These are phyloP conservation scores for Paspalum vaginatum DNA, from an alignment of 176 grass and related monocot species.

Conservation along the genomic window DNA sequence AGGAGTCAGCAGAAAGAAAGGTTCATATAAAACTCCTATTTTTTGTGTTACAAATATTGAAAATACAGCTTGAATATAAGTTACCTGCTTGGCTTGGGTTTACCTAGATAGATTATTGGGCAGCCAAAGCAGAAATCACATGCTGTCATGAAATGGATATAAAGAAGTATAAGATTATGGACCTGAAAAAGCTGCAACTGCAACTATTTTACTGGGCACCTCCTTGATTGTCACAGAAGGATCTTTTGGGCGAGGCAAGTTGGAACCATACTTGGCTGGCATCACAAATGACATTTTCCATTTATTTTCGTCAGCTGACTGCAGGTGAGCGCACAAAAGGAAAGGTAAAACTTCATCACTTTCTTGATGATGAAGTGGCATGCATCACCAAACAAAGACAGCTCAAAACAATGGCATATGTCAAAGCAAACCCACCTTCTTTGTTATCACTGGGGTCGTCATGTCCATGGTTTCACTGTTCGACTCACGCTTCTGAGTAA, in stretches of 20 bases:
- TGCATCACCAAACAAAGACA: slow-evolving; percentile 7
- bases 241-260: slow-evolving; percentile 82
- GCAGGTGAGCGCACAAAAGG: slow-evolving; percentile 10
- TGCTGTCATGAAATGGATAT: not conserved
- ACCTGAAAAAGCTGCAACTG: slow-evolving; percentile 80
- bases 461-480: slow-evolving; percentile 78
- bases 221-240: slow-evolving; percentile 78
- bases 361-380: slow-evolving; percentile 3
- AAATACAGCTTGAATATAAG: not conserved
- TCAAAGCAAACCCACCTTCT: slow-evolving; percentile 40
- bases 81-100: not conserved
- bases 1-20: not conserved
- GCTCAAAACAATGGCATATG: slow-evolving; percentile 16
- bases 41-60: not conserved
- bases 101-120: slow-evolving; percentile 6
- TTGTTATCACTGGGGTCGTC: slow-evolving; percentile 95
- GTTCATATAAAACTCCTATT: not conserved
- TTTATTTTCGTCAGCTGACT: slow-evolving; percentile 52
- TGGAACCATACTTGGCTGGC: slow-evolving; percentile 81
- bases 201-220: slow-evolving; percentile 70
- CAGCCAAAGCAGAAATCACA: not conserved
- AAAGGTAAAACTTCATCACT: slow-evolving; percentile 1
- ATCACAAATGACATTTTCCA: slow-evolving; percentile 98
- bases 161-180: not conserved
- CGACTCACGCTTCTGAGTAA: slow-evolving; percentile 55